Evolutionary conservation across 164 flowering plant genomes (phyloP).

Genomic region (Vitis cinerea): DNA sequence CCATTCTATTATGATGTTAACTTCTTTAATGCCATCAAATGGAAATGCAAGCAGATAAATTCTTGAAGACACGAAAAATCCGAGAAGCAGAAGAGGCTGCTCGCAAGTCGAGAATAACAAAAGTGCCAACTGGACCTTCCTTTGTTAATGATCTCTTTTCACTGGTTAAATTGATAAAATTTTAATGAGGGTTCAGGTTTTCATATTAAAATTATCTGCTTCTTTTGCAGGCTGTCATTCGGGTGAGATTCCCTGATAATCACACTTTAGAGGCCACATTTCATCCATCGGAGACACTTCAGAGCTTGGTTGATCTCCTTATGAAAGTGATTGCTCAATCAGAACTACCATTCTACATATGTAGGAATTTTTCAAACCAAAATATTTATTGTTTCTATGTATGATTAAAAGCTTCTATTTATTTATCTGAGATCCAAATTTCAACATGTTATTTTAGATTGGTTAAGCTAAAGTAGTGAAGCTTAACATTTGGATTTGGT

Average conservation of each 20-base stretch:
- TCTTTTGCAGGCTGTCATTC: conserved; percentile 56
- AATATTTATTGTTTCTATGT: not conserved
- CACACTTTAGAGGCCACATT: conserved; percentile 75
- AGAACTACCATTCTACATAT: conserved; percentile 77
- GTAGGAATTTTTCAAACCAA: conserved; percentile 34
- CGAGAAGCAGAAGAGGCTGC: conserved; percentile 95
- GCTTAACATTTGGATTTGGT: not conserved
- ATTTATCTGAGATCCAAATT: not conserved
- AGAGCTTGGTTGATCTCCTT: conserved; percentile 72
- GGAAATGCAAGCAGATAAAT: conserved; percentile 49
- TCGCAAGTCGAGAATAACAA: conserved; percentile 71
- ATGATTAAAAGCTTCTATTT: not conserved
- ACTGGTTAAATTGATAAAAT: not conserved
- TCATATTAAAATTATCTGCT: conserved; percentile 6
- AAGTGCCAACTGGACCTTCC: conserved; percentile 37
- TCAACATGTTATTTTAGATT: not conserved
- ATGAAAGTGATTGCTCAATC: conserved; percentile 63
- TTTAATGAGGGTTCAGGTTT: not conserved
- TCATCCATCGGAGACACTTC: conserved; percentile 80
- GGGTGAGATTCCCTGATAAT: conserved; percentile 92
- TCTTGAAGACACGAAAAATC: conserved; percentile 74
- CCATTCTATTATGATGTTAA: too few species aligned
- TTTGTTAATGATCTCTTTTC: not conserved
- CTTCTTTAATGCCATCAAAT: conserved; percentile 4
- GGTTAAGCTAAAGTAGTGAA: not conserved